A percentile compares a stretch with the other conserved stretches of the same genome.
Evolutionary conservation across 208 protist genomes (phyloP).

Genomic region (Crithidia fasciculata): DNA sequence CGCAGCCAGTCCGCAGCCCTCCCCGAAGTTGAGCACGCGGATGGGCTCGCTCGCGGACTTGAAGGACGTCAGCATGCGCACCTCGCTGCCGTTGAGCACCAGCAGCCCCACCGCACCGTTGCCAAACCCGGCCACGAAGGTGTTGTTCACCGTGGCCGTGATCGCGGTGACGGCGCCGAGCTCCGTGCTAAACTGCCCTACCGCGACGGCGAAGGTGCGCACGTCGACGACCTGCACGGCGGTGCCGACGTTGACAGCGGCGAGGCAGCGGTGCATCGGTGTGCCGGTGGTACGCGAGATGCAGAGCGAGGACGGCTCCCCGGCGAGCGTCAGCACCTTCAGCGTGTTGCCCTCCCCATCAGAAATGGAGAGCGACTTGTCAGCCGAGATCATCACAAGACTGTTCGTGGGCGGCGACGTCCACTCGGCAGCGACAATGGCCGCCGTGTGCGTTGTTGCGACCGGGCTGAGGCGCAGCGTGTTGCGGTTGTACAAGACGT

Average conservation of each 20-base stretch:
- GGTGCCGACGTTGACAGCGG: conserved; percentile 65
- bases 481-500: conserved; percentile 94
- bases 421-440: conserved; percentile 93
- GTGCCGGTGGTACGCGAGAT: conserved; percentile 54
- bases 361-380: conserved; percentile 88
- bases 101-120: conserved; percentile 64
- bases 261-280: conserved; percentile 38
- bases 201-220: conserved; percentile 40
- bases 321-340: conserved; percentile 50
- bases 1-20: conserved; percentile 54
- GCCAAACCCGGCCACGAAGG: conserved; percentile 63
- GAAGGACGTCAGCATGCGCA: conserved; percentile 43
- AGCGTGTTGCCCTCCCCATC: conserved; percentile 83
- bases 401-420: conserved; percentile 51
- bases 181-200: conserved; percentile 77
- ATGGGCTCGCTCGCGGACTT: conserved; percentile 43
- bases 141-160: conserved; percentile 31
- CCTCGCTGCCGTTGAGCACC: conserved; percentile 39
- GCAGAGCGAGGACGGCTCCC: conserved; percentile 52
- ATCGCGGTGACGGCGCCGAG: conserved; percentile 68
- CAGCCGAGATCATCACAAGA: conserved; percentile 88
- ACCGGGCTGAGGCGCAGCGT: conserved; percentile 92
- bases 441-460: conserved; percentile 87
- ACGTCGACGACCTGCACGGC: conserved; percentile 65
- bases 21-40: conserved; percentile 44